Evolutionary conservation across 2,329 filamentous ascomycete genomes (phyloP), one percentile per base, ranked within the genome.

Genomic region (Calonectria pteridis): DNA sequence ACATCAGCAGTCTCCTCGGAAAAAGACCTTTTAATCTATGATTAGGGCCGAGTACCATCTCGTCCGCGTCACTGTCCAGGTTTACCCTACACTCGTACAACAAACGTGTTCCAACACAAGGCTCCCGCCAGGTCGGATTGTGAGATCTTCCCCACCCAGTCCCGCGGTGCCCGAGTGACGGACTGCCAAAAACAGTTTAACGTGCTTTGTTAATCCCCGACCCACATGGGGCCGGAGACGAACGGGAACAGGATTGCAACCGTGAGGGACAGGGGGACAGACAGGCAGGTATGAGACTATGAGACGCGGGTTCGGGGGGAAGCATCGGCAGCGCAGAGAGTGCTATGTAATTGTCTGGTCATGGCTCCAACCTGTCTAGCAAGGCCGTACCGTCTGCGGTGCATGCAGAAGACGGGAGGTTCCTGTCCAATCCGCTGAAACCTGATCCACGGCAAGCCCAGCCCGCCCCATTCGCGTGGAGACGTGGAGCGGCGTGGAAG

Each of bases 161-260:
- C 69, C 70, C 65, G 65, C 65, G 64, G 55, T 31, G 70, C 58
- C 70, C 70, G 65, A 63, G 70, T 65, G 70, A 72, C 55, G 58
- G 65, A 58, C 58, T 68, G 37, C 70, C 58, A n/a, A 72, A 69
- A 72, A 23, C 9, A 31, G 70, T 53, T 63, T 68, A 72, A 68
- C 33, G 65, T 23, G 65, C 69, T 64, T 69, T 26, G 65, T 72
- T 72, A 69, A 72, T 69, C 58, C 70, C 65, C 58, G 70, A 65
- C 70, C 70, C 70, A 72, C 65, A 72, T 68, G 70, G 69, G 18
- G 37, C 43, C 63, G 40, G 63, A 62, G 69, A 67, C 69, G 62
- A 67, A 67, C 62, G 31, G 40, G 67, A 53, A 43, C 67, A 63
- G 67, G 65, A 67, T 35, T 64, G 28, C 37, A 49, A 50, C 43